Conservation (phyloP, 225 moss, liverwort and hornwort genomes). For the Polytrichum commune region DNA sequence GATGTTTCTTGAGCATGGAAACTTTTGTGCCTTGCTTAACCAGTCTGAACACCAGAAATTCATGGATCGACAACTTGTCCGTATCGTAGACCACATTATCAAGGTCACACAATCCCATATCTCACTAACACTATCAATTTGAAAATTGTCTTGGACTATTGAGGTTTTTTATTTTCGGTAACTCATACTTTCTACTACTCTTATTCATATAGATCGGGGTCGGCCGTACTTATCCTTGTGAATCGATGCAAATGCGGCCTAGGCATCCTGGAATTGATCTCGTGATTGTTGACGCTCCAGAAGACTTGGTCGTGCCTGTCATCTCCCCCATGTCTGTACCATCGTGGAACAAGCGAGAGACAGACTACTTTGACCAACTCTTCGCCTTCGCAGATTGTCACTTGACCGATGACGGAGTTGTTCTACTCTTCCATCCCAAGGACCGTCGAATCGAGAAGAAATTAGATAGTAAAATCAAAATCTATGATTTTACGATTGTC, state of each 20-base stretch:
- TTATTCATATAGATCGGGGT: not conserved
- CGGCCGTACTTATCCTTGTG: not conserved
- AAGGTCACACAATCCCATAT: too few relatives aligned
- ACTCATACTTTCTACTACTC: not conserved
- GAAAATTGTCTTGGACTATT: too few relatives aligned
- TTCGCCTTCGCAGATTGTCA: not conserved
- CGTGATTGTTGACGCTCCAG: not conserved
- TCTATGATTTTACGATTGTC: too few relatives aligned
- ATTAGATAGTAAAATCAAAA: too few relatives aligned
- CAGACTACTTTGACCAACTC: not conserved
- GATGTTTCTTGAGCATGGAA: too few relatives aligned
- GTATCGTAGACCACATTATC: too few relatives aligned
- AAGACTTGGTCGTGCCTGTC: not conserved
- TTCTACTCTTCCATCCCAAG: not conserved
- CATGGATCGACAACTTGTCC: too few relatives aligned
- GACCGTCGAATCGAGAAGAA: too few relatives aligned
- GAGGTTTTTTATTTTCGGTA: not conserved
- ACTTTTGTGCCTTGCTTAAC: too few relatives aligned
- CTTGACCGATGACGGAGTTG: slow-evolving; percentile 1
- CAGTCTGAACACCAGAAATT: too few relatives aligned
- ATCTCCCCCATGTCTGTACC: not conserved
- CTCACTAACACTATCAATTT: too few relatives aligned
- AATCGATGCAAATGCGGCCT: slow-evolving; percentile 1
- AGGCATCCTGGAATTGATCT: slow-evolving; percentile 1
- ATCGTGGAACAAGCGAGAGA: not conserved